Base-by-base conservation (phyloP, 345 rosid genomes). In the Garcia nutans region DNA sequence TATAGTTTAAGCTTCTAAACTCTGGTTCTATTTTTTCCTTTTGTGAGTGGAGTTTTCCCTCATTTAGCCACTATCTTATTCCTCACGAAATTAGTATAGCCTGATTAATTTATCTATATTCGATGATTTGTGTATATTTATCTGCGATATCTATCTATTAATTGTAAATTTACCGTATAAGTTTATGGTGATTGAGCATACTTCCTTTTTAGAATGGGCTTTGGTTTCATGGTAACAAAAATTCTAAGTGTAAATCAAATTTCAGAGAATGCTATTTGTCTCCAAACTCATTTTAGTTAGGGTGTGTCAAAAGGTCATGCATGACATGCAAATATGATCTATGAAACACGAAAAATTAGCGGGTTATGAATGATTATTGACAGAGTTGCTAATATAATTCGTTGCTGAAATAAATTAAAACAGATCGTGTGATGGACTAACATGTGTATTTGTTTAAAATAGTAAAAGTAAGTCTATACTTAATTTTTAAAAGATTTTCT, bases 101-200 rank as follows among this genome's bases (percentile, higher is more conserved):
- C 56, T 26, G 65, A 61, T 33, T 31, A 37, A 64, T 59, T 42
- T 70, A 78, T 74, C 77, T 76, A 55, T 50, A 20, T 70, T 77
- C 55, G 33, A 59, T 65, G 67, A 56, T 65, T 60, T 81, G 76
- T 84, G 81, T 78, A 81, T 67, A 79, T 69, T 70, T 74, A 24
- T 58, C 31, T 44, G 76, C 6, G 52, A 10, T 26, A 60, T 65
- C 66, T 65, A 28, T 54, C 47, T 75, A 12, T 68, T 70, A 76
- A 41, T 61, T 84, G 86, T 84, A 81, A 78, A 81, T 60, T 72
- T 57, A n/a, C 70, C 60, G 9, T 31, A 59, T 68, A 49, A 75
- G 63, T 41, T 23, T n/a, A 77, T 16, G 52, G 9, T 65, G 64
- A 49, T 42, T 56, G 64, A 23, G 77, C 60, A 44, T 64, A 22